Percentiles rank a stretch among this genome's conserved stretches.
Evolutionary conservation across 1,284 basidiomycete species (phyloP).

Genomic region (Heterobasidion annosum): DNA sequence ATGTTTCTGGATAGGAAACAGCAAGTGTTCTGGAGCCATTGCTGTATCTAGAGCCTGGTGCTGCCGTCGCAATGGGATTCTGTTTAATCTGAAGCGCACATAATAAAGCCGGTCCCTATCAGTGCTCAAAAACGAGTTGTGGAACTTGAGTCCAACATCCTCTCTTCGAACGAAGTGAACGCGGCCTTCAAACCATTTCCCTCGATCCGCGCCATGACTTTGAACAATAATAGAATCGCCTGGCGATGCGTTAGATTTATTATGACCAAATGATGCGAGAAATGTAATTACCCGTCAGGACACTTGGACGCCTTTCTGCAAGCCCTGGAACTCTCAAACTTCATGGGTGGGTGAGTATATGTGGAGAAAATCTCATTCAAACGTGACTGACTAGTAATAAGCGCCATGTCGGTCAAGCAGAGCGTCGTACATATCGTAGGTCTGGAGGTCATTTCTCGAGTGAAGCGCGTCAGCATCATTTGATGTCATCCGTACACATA

Average conservation of each 20-base stretch:
- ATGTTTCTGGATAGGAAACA: conserved; percentile 31
- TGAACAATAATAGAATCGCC: conserved; percentile 49
- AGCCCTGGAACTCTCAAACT: conserved; percentile 40
- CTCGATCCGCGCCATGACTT: conserved; percentile 21
- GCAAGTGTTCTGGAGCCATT: conserved; percentile 25
- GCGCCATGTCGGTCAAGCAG: conserved; percentile 22
- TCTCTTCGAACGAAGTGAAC: conserved; percentile 42
- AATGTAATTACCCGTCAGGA: conserved; percentile 34
- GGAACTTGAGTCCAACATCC: conserved; percentile 48
- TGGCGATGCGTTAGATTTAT: conserved; percentile 13
- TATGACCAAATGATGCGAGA: not conserved
- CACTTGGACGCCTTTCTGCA: conserved; percentile 57
- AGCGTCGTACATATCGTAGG: conserved; percentile 41
- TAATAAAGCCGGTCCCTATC: conserved; percentile 24
- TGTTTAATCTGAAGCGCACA: conserved; percentile 47
- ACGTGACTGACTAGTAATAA: conserved; percentile 34
- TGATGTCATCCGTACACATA: not conserved
- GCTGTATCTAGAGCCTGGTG: conserved; percentile 44
- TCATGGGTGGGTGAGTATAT: not conserved
- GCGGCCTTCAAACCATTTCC: conserved; percentile 46
- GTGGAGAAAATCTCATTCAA: not conserved
- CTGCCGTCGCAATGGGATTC: conserved; percentile 41
- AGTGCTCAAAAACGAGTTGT: conserved; percentile 29
- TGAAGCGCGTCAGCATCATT: not conserved
- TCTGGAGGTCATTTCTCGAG: conserved; percentile 41